phyloP scores from a whole-genome alignment of 768 basidiomycete species.

The Tubosaeta sp. region DNA sequence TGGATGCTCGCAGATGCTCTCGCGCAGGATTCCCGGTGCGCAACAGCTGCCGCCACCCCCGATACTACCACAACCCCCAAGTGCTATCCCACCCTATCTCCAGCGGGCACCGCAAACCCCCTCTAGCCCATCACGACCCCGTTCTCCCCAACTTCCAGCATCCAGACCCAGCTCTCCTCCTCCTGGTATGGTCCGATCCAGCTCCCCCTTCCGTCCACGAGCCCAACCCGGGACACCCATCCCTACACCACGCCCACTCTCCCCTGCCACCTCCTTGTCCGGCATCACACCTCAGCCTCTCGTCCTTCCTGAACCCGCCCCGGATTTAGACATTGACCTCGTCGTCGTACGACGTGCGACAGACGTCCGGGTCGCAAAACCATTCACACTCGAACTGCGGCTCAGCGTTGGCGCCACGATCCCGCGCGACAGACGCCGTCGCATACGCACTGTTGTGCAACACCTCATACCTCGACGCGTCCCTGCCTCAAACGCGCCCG shows the following conservation, averaged over 20 bases:
- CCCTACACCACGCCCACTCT: slow-evolving; percentile 27
- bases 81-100: slow-evolving; percentile 77
- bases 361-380: slow-evolving; percentile 43
- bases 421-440: slow-evolving; percentile 33
- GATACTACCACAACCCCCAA: slow-evolving; percentile 43
- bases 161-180: slow-evolving; percentile 59
- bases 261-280: slow-evolving; percentile 28
- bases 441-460: slow-evolving; percentile 59
- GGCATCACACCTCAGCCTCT: slow-evolving; percentile 18
- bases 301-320: slow-evolving; percentile 15
- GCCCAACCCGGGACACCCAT: slow-evolving; percentile 27
- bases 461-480: slow-evolving; percentile 49
- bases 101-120: slow-evolving; percentile 47
- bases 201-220: slow-evolving; percentile 37
- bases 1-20: slow-evolving; percentile 51
- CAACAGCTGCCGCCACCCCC: slow-evolving; percentile 26
- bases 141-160: slow-evolving; percentile 51
- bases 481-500: slow-evolving; percentile 9
- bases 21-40: slow-evolving; percentile 68
- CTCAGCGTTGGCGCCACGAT: slow-evolving; percentile 48
- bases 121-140: slow-evolving; percentile 45
- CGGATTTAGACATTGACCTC: slow-evolving; percentile 56
- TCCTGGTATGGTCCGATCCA: slow-evolving; percentile 39
- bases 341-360: slow-evolving; percentile 48
- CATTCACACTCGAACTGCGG: slow-evolving; percentile 55